phyloP scores from a whole-genome alignment of 1,284 basidiomycete species.

The Chalciporus sp. region DNA sequence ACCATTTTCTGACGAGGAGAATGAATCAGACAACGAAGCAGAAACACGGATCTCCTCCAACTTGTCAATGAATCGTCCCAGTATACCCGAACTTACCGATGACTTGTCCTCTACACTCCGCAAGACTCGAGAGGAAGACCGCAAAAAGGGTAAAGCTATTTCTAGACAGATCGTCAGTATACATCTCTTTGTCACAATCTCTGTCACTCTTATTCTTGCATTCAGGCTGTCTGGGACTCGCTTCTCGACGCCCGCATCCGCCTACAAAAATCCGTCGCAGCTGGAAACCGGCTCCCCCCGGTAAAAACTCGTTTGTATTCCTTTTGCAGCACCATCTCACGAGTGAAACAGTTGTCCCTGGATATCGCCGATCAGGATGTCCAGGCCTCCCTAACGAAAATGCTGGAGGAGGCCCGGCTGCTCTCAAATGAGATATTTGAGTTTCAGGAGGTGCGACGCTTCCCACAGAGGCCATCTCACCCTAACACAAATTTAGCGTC shows the following conservation, averaged over 20 bases:
- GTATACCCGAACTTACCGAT: slow-evolving; percentile 37
- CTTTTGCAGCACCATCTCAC: slow-evolving; percentile 23
- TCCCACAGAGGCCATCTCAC: slow-evolving; percentile 8
- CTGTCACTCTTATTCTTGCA: slow-evolving; percentile 12
- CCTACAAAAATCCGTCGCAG: slow-evolving; percentile 76
- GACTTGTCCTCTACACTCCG: slow-evolving; percentile 57
- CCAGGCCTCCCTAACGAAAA: slow-evolving; percentile 42
- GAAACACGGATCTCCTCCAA: background rate
- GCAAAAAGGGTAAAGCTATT: slow-evolving; percentile 80
- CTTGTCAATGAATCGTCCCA: slow-evolving; percentile 1
- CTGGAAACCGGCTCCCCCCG: slow-evolving; percentile 63
- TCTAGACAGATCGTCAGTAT: slow-evolving; percentile 76
- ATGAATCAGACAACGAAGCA: slow-evolving; percentile 1
- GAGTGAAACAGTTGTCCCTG: slow-evolving; percentile 22
- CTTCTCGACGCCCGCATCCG: slow-evolving; percentile 87
- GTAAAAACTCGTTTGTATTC: slow-evolving; percentile 38
- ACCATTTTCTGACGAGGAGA: slow-evolving; percentile 8
- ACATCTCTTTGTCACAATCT: slow-evolving; percentile 1
- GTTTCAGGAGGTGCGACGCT: slow-evolving; percentile 59
- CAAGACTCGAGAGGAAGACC: slow-evolving; percentile 64
- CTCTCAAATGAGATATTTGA: slow-evolving; percentile 70
- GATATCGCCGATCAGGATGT: slow-evolving; percentile 36
- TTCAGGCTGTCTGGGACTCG: slow-evolving; percentile 79
- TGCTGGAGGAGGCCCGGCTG: slow-evolving; percentile 59
- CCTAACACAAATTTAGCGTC: slow-evolving; percentile 38